Percentiles rank a stretch among this genome's conserved stretches.
These are phyloP conservation scores for Sporothrix inflata DNA, from an alignment of 2,329 filamentous ascomycete genomes.

Conservation along the genomic window DNA sequence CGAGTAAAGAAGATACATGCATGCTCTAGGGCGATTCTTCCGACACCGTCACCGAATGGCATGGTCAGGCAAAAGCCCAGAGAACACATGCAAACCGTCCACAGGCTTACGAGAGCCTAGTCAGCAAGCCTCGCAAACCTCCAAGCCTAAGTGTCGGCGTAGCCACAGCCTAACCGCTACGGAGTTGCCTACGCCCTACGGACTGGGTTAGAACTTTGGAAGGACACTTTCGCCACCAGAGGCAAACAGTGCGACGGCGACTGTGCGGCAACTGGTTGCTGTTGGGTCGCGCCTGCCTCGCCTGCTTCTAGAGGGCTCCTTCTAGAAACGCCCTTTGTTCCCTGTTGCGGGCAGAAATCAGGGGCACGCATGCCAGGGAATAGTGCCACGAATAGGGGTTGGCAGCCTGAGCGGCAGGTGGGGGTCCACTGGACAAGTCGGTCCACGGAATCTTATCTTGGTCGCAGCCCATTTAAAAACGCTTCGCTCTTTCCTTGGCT, in stretches of 20 bases:
- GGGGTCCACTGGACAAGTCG: constrained; percentile 4
- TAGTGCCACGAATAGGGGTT: no score
- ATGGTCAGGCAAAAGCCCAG: no score
- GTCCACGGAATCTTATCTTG: background rate
- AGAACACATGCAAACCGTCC: background rate
- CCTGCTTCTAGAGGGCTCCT: constrained; percentile 13
- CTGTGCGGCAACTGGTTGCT: constrained; percentile 4
- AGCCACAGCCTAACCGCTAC: constrained; percentile 10
- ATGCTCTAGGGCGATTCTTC: no score
- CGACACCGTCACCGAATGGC: no score
- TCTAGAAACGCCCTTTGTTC: background rate
- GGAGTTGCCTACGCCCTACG: constrained; percentile 14
- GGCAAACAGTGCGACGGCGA: constrained; percentile 20
- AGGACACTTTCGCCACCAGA: constrained; percentile 11
- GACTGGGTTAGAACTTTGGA: background rate
- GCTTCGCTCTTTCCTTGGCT: constrained; percentile 7
- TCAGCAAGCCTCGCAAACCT: background rate
- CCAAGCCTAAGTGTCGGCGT: background rate
- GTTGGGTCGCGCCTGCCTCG: background rate
- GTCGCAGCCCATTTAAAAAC: background rate
- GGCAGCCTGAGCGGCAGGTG: background rate
- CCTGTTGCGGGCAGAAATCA: background rate
- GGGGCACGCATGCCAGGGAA: background rate
- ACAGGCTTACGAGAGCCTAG: background rate
- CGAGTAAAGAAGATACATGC: no score